These are phyloP conservation scores for Cordyceps cicadae DNA, from an alignment of 2,329 filamentous ascomycete genomes.

Conservation along the genomic window DNA sequence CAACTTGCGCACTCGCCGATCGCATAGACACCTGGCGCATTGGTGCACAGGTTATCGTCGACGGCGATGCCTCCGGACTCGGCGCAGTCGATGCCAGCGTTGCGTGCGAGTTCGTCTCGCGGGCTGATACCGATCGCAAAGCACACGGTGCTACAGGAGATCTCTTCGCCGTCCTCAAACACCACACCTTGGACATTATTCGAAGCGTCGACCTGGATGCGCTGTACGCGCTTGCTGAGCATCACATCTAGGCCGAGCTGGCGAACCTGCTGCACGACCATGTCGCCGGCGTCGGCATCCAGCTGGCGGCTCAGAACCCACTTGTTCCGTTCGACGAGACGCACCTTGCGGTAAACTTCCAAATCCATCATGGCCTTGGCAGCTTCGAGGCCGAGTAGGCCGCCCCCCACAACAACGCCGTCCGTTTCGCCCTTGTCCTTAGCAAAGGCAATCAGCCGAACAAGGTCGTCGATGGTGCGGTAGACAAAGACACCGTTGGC, in stretches of 20 bases:
- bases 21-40: slow-evolving; percentile 65
- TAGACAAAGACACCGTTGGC: slow-evolving; percentile 85
- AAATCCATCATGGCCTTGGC: slow-evolving; percentile 89
- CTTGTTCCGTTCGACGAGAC: slow-evolving; percentile 70
- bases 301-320: slow-evolving; percentile 81
- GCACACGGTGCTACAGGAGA: slow-evolving; percentile 74
- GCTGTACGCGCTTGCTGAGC: slow-evolving; percentile 65
- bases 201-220: slow-evolving; percentile 58
- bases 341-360: slow-evolving; percentile 63
- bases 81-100: slow-evolving; percentile 62
- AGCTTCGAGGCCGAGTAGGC: slow-evolving; percentile 76
- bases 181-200: slow-evolving; percentile 65
- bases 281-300: slow-evolving; percentile 68
- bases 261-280: slow-evolving; percentile 76
- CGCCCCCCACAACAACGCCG: slow-evolving; percentile 75
- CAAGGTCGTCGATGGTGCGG: slow-evolving; percentile 29
- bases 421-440: slow-evolving; percentile 56
- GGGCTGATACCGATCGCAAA: slow-evolving; percentile 84
- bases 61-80: slow-evolving; percentile 63
- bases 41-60: slow-evolving; percentile 60
- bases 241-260: slow-evolving; percentile 73
- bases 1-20: slow-evolving; percentile 89
- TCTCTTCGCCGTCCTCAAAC: slow-evolving; percentile 72
- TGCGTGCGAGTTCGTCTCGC: slow-evolving; percentile 65
- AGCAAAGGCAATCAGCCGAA: slow-evolving; percentile 61